Base-by-base conservation (phyloP, 352 stramenopile genomes). In the Phytophthora palmivora region DNA sequence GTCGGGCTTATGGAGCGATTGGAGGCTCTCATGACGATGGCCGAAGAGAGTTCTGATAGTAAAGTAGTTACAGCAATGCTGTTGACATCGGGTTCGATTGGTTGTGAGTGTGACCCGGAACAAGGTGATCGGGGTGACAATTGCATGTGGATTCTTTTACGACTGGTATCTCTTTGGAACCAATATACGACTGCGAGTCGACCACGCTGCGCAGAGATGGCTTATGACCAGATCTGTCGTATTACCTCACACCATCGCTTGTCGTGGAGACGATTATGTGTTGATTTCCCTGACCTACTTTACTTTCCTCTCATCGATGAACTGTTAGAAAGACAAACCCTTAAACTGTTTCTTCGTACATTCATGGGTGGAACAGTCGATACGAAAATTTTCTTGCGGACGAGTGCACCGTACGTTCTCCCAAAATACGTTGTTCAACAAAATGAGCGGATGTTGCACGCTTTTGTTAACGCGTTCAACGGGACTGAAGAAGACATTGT, bases 301-400 rank as follows among this genome's bases (percentile, higher is more conserved):
- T 89, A 89, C 32, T 82, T 76, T 44, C 52, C 70, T 9, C 60
- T 92, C 22, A 60, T 89, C n/a, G 77, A 90, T 22, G 66, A 86
- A 52, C 46, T 92, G 18, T 26, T 92, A 24, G 28, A 70, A 42
- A 77, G 61, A 15, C n/a, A 44, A 15, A 75, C 50, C 1, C 55
- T 92, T 9, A 60, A 71, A 22, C 39, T 70, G 38, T 92, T 92
- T 61, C 54, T 92, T 39, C 37, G 57, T 12, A 88, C 81, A 16
- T 92, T 88, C 44, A 77, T 90, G 62, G 63, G 65, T 10, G 56
- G 49, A 15, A 78, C 70, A 41, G 51, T 92, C 22, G 59, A 78
- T 53, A 62, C 63, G 6, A 69, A 48, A 19, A 41, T 69, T 8
- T 92, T 89, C 24, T 68, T 89, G 26, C 49, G 55, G 6, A 63